Percentiles rank a stretch among this genome's conserved stretches.
phyloP scores from a whole-genome alignment of 163 green algal genomes.

The Coccomyxa subellipsoidea region DNA sequence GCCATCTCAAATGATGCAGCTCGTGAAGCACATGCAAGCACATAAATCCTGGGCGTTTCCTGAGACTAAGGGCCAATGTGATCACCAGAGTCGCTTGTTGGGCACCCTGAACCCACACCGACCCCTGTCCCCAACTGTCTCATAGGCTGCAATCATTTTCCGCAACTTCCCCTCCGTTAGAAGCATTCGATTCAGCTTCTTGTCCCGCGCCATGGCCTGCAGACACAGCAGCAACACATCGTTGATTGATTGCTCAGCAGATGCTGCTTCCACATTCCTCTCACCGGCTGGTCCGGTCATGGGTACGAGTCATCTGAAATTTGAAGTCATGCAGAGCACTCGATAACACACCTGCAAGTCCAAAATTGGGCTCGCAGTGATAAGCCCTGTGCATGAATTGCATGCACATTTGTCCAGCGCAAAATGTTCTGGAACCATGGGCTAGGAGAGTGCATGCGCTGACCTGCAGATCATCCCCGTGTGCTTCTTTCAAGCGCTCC shows the following conservation, averaged over 20 bases:
- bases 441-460: neutral
- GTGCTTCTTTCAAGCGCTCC: conserved; percentile 40
- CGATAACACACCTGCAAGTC: too few relatives aligned
- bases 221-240: neutral
- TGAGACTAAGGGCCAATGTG: neutral
- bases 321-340: too few relatives aligned
- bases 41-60: too few relatives aligned
- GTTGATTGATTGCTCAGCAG: neutral
- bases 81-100: conserved; percentile 29
- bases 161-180: conserved; percentile 51
- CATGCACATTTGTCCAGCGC: neutral
- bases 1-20: too few relatives aligned
- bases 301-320: too few relatives aligned
- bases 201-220: conserved; percentile 54
- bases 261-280: neutral
- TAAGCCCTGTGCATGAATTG: too few relatives aligned
- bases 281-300: too few relatives aligned
- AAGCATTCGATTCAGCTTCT: conserved; percentile 69
- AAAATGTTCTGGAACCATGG: neutral
- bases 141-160: conserved; percentile 48
- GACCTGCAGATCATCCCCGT: conserved; percentile 51
- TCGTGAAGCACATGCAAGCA: too few relatives aligned
- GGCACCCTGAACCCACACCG: conserved; percentile 49
- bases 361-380: too few relatives aligned
- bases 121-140: conserved; percentile 2